Percentiles rank a stretch among this genome's conserved stretches.
Evolutionary conservation across 208 protist species (phyloP).

Genomic region (Crithidia brevicula): DNA sequence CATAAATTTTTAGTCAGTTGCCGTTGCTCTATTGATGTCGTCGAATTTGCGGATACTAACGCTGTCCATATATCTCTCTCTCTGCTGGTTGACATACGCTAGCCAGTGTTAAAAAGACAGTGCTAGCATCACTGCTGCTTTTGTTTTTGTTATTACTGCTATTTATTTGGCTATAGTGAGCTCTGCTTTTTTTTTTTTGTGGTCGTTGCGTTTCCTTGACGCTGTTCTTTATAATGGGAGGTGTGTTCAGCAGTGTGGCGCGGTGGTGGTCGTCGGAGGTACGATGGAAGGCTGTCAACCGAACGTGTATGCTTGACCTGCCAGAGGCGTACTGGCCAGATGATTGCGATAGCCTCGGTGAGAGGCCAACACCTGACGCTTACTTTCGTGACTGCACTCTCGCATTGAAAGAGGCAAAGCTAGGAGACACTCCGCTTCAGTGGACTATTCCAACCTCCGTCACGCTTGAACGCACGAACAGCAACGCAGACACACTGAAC

Average conservation of each 20-base stretch:
- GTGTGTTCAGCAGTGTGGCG: background rate
- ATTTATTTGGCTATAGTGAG: too few species aligned
- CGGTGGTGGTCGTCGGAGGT: background rate
- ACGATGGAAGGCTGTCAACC: background rate
- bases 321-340: background rate
- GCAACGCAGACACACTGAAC: background rate
- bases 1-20: too few species aligned
- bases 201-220: too few species aligned
- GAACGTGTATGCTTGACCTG: background rate
- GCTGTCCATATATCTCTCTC: too few species aligned
- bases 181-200: background rate
- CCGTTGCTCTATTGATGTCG: too few species aligned
- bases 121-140: too few species aligned
- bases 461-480: background rate
- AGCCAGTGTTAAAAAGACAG: too few species aligned
- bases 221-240: too few species aligned
- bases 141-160: too few species aligned
- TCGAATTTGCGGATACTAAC: too few species aligned
- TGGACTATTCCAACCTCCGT: slow-evolving; percentile 1
- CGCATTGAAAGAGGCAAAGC: background rate
- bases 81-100: too few species aligned
- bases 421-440: background rate
- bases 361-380: background rate
- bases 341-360: too few species aligned
- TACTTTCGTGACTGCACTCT: background rate